Base-by-base conservation (phyloP, 2,329 filamentous ascomycete genomes). In the Xylaria hypoxylon region DNA sequence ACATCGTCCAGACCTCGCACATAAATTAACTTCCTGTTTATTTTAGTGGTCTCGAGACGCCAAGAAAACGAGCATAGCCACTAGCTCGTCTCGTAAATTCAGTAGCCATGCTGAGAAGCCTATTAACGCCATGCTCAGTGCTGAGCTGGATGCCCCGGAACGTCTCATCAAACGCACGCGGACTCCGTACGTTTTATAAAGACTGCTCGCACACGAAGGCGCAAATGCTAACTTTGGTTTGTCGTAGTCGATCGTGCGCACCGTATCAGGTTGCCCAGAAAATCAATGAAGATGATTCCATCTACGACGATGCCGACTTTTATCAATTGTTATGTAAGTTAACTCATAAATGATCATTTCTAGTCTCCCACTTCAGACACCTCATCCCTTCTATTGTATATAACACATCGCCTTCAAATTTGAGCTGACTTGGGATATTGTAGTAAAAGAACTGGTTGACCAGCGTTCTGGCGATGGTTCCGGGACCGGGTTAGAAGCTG, bases 271-370 rank as follows among this genome's bases (percentile, higher is more conserved):
- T 86, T 0, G 84, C 84, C 33, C 81, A 80, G 69, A 86, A 87
- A 75, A 75, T 89, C 26, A 79, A 81, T 10, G 85, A 90, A 71
- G 89, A 90, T 74, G 77, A 79, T 1, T 80, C 83, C 22, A 89
- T 97, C 72, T 99, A 96, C 81, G 95, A 98, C 77, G 96, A 99
- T 74, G 93, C 92, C 11, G 90, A 96, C 77, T 97, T 98, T 79
- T 99, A 99, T 81, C 93, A 97, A 77, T 83, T 96, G 15, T 86
- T 99, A 2, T 87, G 68, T 70, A 61, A 66, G 68, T 64, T 24
- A 17, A 2, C 35, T 19, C 13, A 28, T 35, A 4, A 48, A 33
- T 3, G 5, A 10, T 33, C 15, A 2, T 52, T 28, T 26, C 17
- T n/a, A 19, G 19, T 19, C 3, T 5, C 10, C 19, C 22, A 17